phyloP scores from a whole-genome alignment of 2,329 filamentous ascomycete species.

The Fusarium sp. region DNA sequence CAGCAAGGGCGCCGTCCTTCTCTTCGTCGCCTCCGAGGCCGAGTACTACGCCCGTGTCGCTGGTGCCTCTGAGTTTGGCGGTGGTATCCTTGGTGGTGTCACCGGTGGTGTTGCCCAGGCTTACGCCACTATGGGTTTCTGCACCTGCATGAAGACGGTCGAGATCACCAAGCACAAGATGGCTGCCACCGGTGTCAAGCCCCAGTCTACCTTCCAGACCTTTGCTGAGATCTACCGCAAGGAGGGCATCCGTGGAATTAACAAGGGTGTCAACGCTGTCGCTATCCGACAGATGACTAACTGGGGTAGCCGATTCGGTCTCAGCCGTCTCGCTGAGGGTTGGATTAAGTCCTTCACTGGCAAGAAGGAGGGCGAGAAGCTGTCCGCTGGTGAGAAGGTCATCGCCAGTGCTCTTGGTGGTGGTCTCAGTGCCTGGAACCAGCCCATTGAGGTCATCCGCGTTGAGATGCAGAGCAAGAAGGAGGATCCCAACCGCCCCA shows the following conservation, averaged over 20 bases:
- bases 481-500: constrained; percentile 94
- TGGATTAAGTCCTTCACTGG: constrained; percentile 81
- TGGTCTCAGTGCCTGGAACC: constrained; percentile 97
- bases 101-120: constrained; percentile 95
- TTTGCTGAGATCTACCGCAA: constrained; percentile 97
- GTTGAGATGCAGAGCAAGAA: constrained; percentile 99
- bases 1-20: constrained; percentile 97
- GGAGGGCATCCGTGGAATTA: constrained; percentile 95
- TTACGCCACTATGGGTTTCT: constrained; percentile 99
- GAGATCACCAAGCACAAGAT: constrained; percentile 99
- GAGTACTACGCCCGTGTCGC: constrained; percentile 90
- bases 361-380: constrained; percentile 83
- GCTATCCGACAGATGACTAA: constrained; percentile 99
- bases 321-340: constrained; percentile 89
- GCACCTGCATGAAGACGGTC: constrained; percentile 99
- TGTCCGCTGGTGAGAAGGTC: constrained; percentile 87
- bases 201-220: constrained; percentile 89
- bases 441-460: constrained; percentile 99
- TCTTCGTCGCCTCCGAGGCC: constrained; percentile 98
- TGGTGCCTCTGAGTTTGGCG: constrained; percentile 86
- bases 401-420: constrained; percentile 86
- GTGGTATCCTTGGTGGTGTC: constrained; percentile 92
- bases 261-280: constrained; percentile 98
- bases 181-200: constrained; percentile 82
- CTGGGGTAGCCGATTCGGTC: constrained; percentile 96